Evolutionary conservation across 73 alveolate genomes (phyloP).

Genomic region (Paramecium tetraurelia): DNA sequence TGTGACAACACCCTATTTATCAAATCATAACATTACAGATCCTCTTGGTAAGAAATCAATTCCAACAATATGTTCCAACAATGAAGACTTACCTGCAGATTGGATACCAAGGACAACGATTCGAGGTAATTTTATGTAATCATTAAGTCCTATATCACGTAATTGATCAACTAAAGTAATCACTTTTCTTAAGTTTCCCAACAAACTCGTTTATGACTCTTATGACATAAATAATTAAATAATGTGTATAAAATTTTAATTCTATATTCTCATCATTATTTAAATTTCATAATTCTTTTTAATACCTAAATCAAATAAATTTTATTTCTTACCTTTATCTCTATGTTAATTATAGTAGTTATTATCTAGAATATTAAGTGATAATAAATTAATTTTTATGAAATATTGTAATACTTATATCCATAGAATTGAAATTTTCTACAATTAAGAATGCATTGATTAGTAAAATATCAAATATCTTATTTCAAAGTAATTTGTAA

Average conservation of each 20-base stretch:
- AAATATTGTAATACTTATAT: too few species aligned
- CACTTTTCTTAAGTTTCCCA: conserved; percentile 55
- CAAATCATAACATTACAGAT: conserved; percentile 6
- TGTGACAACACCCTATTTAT: conserved; percentile 76
- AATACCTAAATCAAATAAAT: not conserved
- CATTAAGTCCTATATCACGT: conserved; percentile 72
- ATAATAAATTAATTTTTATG: too few species aligned
- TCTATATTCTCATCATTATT: not conserved
- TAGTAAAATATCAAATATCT: too few species aligned
- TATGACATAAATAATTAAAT: not conserved
- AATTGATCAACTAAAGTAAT: conserved; percentile 57
- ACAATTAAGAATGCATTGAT: too few species aligned
- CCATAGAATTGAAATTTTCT: too few species aligned
- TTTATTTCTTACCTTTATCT: not conserved
- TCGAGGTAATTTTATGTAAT: conserved; percentile 72
- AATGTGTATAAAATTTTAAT: not conserved
- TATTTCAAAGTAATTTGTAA: too few species aligned
- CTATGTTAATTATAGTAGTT: too few species aligned
- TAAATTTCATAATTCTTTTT: not conserved
- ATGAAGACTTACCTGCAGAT: conserved; percentile 88
- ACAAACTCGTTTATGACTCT: not conserved
- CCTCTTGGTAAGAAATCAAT: conserved; percentile 87
- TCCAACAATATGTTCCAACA: conserved; percentile 83
- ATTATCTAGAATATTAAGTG: too few species aligned
- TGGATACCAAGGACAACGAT: conserved; percentile 76